Evolutionary conservation across 768 basidiomycete species (phyloP), one percentile per base, ranked within the genome.

Genomic region (Atractiella rhizophila): DNA sequence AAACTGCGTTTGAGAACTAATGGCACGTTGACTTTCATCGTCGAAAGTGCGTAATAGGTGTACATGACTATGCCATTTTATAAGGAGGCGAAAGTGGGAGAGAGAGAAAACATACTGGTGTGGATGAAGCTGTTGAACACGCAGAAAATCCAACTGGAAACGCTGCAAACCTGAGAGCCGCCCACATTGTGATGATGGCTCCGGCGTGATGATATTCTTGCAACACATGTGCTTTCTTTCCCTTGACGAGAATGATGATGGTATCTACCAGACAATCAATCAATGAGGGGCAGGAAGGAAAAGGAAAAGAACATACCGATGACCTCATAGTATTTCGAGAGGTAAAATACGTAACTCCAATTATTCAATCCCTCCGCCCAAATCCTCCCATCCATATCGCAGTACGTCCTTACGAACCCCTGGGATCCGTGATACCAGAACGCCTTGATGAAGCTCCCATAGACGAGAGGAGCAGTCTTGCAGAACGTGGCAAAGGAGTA

Each of bases 201-300:
- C 54, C 54, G 24, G 43, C 41, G 48, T 56, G 54, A 39, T 56
- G 54, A 44, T 54, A 56, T 11, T 27, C 37, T 38, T 55, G 54
- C 35, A 53, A 44, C 39, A 21, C 35, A 35, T 9, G 7, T 13
- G 48, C 50, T 35, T 54, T 51, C 45, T 52, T 54, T 16, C 54
- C 54, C 46, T 56, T 54, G 29, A 49, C 35, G 19, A 56, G 44
- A 29, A 56, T 47, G 40, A 56, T 54, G 20, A 46, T 46, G 32
- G 51, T 51, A 31, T 53, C 49, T n/a, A n/a, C n/a, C n/a, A n/a
- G n/a, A n/a, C n/a, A n/a, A n/a, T n/a, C n/a, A n/a, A n/a, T n/a
- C n/a, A n/a, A n/a, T n/a, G n/a, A n/a, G n/a, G n/a, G n/a, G n/a
- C n/a, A n/a, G n/a, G n/a, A n/a, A n/a, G n/a, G n/a, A n/a, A n/a